phyloP scores from a whole-genome alignment of 495 filamentous ascomycete species.

The Margaritispora aquatica region DNA sequence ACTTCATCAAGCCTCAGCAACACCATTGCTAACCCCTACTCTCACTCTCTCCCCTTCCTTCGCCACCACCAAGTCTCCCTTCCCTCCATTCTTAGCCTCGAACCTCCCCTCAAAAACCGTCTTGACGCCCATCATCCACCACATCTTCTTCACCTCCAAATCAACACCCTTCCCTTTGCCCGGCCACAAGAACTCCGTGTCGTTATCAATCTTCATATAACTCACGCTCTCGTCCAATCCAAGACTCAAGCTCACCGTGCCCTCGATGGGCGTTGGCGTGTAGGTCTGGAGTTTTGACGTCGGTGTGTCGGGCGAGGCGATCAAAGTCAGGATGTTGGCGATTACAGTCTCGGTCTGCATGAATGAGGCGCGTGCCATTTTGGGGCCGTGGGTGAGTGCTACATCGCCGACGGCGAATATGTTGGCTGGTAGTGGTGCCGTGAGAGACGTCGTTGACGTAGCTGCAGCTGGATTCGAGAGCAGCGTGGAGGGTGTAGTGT shows the following conservation, averaged over 20 bases:
- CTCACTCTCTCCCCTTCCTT: neutral
- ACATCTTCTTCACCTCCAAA: slow-evolving; percentile 8
- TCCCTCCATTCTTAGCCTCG: neutral
- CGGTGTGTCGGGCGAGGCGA: slow-evolving; percentile 19
- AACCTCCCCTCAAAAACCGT: neutral
- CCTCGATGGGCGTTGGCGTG: neutral
- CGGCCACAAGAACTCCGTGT: slow-evolving; percentile 1
- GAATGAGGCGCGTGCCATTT: slow-evolving; percentile 46
- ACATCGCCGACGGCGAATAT: slow-evolving; percentile 58
- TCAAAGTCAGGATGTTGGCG: slow-evolving; percentile 46
- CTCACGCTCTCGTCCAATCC: slow-evolving; percentile 9
- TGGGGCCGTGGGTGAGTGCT: slow-evolving; percentile 48
- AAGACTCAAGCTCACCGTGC: slow-evolving; percentile 13
- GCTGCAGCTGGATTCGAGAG: no score
- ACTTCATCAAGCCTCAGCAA: no score
- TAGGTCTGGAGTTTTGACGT: neutral
- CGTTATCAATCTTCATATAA: slow-evolving; percentile 2
- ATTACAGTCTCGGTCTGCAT: slow-evolving; percentile 46
- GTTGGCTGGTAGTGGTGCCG: slow-evolving; percentile 6
- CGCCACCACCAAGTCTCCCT: neutral
- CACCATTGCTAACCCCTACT: no score
- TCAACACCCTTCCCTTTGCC: slow-evolving; percentile 1
- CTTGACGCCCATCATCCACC: slow-evolving; percentile 1
- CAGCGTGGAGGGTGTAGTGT: no score
- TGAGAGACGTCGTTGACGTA: no score